Conservation (phyloP, 352 stramenopile genomes). For the Pythium chondricola region DNA sequence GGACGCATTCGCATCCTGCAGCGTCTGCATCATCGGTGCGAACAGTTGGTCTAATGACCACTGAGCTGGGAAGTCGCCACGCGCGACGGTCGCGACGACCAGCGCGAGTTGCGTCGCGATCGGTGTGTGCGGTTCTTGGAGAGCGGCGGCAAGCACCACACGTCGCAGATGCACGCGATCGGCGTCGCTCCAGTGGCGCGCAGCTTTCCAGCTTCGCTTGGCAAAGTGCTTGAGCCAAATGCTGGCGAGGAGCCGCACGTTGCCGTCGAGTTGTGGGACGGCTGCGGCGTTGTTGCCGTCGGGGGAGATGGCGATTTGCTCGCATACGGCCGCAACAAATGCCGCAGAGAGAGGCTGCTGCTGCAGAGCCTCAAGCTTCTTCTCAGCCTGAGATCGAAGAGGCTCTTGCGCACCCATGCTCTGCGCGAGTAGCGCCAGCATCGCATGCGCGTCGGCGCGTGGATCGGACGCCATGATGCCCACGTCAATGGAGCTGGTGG, state of each 20-base stretch:
- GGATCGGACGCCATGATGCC: no score
- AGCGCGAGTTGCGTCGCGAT: slow-evolving; percentile 62
- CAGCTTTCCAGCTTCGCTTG: slow-evolving; percentile 40
- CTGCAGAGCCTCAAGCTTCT: slow-evolving; percentile 51
- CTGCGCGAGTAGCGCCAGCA: slow-evolving; percentile 47
- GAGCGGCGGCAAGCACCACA: slow-evolving; percentile 52
- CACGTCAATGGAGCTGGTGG: no score
- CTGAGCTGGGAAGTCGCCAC: slow-evolving; percentile 62
- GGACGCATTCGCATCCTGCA: slow-evolving; percentile 24
- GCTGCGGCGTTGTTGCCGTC: slow-evolving; percentile 20
- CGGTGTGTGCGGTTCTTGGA: slow-evolving; percentile 52
- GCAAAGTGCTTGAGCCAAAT: slow-evolving; percentile 78
- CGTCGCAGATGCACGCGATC: slow-evolving; percentile 43
- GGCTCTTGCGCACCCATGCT: slow-evolving; percentile 36
- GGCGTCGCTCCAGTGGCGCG: slow-evolving; percentile 22
- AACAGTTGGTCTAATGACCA: slow-evolving; percentile 72
- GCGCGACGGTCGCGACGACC: slow-evolving; percentile 58
- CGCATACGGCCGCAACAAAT: slow-evolving; percentile 41
- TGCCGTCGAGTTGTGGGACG: slow-evolving; percentile 25
- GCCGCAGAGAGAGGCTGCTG: slow-evolving; percentile 18
- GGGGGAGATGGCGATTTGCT: slow-evolving; percentile 35
- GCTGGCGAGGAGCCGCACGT: slow-evolving; percentile 57
- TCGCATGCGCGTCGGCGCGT: slow-evolving; percentile 1
- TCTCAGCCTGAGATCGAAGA: slow-evolving; percentile 39
- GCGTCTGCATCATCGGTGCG: slow-evolving; percentile 37